phyloP scores from a whole-genome alignment of 352 stramenopile genomes.

The Globisporangium barbulae region DNA sequence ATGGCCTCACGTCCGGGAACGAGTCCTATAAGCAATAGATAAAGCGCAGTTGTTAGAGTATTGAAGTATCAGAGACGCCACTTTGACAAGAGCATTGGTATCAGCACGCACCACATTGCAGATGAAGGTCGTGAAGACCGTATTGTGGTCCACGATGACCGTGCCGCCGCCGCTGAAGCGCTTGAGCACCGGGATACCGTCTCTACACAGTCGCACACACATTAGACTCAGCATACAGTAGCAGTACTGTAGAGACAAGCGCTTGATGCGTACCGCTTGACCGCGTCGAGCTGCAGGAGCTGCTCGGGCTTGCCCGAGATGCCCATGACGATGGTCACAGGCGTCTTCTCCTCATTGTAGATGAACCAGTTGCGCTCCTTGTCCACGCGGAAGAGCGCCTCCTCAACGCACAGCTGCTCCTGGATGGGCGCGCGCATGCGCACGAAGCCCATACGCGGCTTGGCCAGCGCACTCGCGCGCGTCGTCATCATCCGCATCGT shows the following conservation, averaged over 20 bases:
- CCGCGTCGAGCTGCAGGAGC: slow-evolving; percentile 81
- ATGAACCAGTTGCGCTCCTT: slow-evolving; percentile 80
- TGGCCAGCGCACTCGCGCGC: slow-evolving; percentile 17
- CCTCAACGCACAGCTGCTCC: slow-evolving; percentile 89
- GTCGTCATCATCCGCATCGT: neutral
- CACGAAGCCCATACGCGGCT: slow-evolving; percentile 68
- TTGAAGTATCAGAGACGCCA: too few relatives aligned
- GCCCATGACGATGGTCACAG: slow-evolving; percentile 91
- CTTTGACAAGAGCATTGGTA: neutral
- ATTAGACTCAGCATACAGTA: neutral
- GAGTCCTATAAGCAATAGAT: slow-evolving; percentile 34
- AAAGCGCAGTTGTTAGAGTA: neutral
- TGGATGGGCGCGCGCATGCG: slow-evolving; percentile 68
- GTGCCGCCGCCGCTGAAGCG: slow-evolving; percentile 97
- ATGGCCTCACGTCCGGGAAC: slow-evolving; percentile 76
- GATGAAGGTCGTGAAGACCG: slow-evolving; percentile 92
- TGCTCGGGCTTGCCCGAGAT: slow-evolving; percentile 93
- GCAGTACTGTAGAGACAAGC: neutral
- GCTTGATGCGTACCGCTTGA: slow-evolving; percentile 52
- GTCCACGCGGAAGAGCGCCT: slow-evolving; percentile 91
- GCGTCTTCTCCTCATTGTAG: slow-evolving; percentile 64
- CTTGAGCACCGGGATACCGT: slow-evolving; percentile 87
- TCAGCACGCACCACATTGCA: slow-evolving; percentile 56
- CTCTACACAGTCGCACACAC: slow-evolving; percentile 24
- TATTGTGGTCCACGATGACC: slow-evolving; percentile 95